A percentile compares a stretch with the other conserved stretches of the same genome.
These are phyloP conservation scores for Suhomyces pyralidae DNA, from an alignment of 805 yeast species.

Conservation along the genomic window DNA sequence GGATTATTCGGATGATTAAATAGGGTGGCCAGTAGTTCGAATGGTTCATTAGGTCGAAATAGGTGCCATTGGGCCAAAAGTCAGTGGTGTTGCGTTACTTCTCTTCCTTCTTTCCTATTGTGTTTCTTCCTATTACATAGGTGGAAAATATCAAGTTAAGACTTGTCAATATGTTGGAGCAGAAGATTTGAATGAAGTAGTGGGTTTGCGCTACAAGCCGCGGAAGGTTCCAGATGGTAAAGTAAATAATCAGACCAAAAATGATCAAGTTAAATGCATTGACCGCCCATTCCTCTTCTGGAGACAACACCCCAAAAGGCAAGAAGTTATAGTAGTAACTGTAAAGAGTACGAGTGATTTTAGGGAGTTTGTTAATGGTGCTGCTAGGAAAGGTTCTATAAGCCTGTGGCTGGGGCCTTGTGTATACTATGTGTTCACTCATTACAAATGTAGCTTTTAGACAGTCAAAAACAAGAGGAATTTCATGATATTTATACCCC, in stretches of 20 bases:
- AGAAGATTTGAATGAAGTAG: slow-evolving; percentile 16
- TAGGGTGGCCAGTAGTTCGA: background rate
- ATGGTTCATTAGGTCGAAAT: background rate
- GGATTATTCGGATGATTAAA: background rate
- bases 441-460: background rate
- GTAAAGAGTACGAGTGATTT: slow-evolving; percentile 20
- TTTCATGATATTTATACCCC: background rate
- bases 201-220: background rate
- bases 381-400: background rate
- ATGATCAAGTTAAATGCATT: background rate
- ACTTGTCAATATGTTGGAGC: slow-evolving; percentile 16
- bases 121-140: slow-evolving; percentile 5
- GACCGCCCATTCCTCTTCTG: background rate
- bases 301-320: slow-evolving; percentile 28
- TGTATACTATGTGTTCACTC: background rate
- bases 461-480: background rate
- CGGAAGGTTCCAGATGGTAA: slow-evolving; percentile 1
- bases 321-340: slow-evolving; percentile 22
- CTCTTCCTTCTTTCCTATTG: background rate
- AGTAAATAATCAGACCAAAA: background rate
- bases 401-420: background rate
- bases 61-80: background rate
- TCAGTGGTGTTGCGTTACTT: background rate
- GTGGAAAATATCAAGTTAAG: slow-evolving; percentile 7
- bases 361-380: slow-evolving; percentile 17